These are phyloP conservation scores for Cyclanthera cordifolia DNA, from an alignment of 306 rosid species.

Conservation along the genomic window DNA sequence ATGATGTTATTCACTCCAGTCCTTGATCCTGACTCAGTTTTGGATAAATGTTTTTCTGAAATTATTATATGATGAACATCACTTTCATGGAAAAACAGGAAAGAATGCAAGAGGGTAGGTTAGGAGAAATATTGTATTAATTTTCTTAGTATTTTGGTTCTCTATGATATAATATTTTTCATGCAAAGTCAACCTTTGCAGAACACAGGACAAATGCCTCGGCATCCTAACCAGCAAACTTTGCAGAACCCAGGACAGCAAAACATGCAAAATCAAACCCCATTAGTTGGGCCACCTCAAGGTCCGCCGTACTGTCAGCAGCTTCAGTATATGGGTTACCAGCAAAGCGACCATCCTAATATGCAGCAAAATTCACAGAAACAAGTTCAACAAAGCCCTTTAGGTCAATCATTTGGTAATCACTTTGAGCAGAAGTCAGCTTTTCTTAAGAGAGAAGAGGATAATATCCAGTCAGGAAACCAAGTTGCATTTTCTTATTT, in stretches of 20 bases:
- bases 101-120: background rate
- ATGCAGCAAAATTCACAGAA: slow-evolving; percentile 51
- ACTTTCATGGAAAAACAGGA: background rate
- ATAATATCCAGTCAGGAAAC: slow-evolving; percentile 48
- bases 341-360: slow-evolving; percentile 37
- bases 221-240: too few species aligned
- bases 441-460: slow-evolving; percentile 43
- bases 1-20: background rate
- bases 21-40: background rate
- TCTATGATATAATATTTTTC: background rate
- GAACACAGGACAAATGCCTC: too few species aligned
- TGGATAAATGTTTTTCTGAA: background rate
- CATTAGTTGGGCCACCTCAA: slow-evolving; percentile 44
- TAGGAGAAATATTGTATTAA: background rate
- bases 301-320: slow-evolving; percentile 48
- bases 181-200: too few species aligned
- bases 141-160: background rate
- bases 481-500: slow-evolving; percentile 70
- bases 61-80: background rate
- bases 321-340: slow-evolving; percentile 57
- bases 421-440: slow-evolving; percentile 43
- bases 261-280: slow-evolving; percentile 47
- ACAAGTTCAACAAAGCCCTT: slow-evolving; percentile 38
- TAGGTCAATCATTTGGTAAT: slow-evolving; percentile 42
- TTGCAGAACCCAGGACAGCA: slow-evolving; percentile 38